Evolutionary conservation across 2,329 filamentous ascomycete genomes (phyloP).

Genomic region (Penicillium sp.): DNA sequence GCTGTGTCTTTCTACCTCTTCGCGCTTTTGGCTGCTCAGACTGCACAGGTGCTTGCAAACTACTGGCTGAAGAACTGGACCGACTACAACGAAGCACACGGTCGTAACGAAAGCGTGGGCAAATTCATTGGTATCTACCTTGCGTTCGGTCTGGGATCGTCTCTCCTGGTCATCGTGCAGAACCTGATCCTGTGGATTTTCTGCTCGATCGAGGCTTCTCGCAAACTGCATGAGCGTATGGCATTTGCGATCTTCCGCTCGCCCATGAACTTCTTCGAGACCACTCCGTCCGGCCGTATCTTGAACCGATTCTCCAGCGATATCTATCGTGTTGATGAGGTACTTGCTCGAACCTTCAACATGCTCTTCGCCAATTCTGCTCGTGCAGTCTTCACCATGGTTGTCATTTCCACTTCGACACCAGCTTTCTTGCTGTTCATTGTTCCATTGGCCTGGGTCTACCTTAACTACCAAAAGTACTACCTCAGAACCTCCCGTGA

Average conservation of each 20-base stretch:
- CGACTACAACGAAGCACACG: constrained; percentile 69
- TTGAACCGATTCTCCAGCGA: constrained; percentile 89
- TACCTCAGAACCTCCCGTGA: constrained; percentile 95
- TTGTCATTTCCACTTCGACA: constrained; percentile 78
- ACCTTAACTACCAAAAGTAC: constrained; percentile 94
- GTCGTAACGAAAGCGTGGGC: constrained; percentile 73
- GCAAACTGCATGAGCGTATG: constrained; percentile 97
- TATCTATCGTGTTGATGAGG: constrained; percentile 75
- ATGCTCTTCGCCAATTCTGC: constrained; percentile 84
- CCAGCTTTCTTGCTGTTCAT: constrained; percentile 81
- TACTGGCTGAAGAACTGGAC: constrained; percentile 96
- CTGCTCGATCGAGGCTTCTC: constrained; percentile 97
- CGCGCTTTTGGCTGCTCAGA: constrained; percentile 77
- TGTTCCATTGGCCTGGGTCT: constrained; percentile 76
- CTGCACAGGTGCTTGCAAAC: constrained; percentile 77
- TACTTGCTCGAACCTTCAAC: constrained; percentile 94
- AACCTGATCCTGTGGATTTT: constrained; percentile 98
- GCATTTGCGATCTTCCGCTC: constrained; percentile 95
- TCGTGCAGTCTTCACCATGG: constrained; percentile 78
- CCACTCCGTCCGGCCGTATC: constrained; percentile 92
- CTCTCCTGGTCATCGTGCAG: constrained; percentile 82
- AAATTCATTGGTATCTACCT: constrained; percentile 97
- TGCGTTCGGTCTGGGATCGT: constrained; percentile 85
- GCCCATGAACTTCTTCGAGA: constrained; percentile 99
- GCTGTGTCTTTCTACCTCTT: constrained; percentile 81